Base-by-base conservation (phyloP, 139 green algal genomes). In the Chlamydomonas sp. region DNA sequence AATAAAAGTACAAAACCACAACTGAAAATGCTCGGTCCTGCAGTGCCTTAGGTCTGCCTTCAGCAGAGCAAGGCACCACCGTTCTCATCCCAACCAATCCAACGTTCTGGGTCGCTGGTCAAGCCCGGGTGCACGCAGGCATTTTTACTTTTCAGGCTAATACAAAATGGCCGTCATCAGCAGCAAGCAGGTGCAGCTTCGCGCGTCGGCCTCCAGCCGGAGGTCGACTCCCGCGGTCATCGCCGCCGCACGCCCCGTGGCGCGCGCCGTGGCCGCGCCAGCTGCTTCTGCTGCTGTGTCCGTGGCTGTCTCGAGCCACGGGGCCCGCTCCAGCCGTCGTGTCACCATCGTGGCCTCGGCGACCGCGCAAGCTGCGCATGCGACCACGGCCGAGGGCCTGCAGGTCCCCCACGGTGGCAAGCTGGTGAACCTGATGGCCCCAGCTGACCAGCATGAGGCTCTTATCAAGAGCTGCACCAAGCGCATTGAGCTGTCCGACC, bases 381-480 rank as follows among this genome's bases (percentile, higher is more conserved):
- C n/a, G 58, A 80, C 71, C 14, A 87, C 83, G 2, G 31, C 62
- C 0, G 62, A 87, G 2, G 83, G 83, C 9, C 83, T 87, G 49
- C 83, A 87, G 78, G 85, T 88, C 0, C 96, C 97, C 4, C 97
- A 99, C 75, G 97, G 97, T 68, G 95, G 90, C 84, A 96, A 95
- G 88, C 95, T 99, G 62, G 89, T 97, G 7, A 94, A 98, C 88
- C 91, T 98, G 85, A 96, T 97, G 93, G 85, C 94, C 31, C 89
- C 93, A 12, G 90, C 88, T 10, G 84, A 92, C 58, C 31, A 96
- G 90, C 91, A 93, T 71, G 89, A 92, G 49, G 90, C 91, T 8
- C 84, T 95, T 0, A 90, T 93, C 4, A 84, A 88, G 2, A 63
- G 16, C 61, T 96, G 91, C 93, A 96, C 88, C 85, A 93, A 96